phyloP scores from a whole-genome alignment of 2,329 filamentous ascomycete genomes.

The Exophiala dermatitidis region DNA sequence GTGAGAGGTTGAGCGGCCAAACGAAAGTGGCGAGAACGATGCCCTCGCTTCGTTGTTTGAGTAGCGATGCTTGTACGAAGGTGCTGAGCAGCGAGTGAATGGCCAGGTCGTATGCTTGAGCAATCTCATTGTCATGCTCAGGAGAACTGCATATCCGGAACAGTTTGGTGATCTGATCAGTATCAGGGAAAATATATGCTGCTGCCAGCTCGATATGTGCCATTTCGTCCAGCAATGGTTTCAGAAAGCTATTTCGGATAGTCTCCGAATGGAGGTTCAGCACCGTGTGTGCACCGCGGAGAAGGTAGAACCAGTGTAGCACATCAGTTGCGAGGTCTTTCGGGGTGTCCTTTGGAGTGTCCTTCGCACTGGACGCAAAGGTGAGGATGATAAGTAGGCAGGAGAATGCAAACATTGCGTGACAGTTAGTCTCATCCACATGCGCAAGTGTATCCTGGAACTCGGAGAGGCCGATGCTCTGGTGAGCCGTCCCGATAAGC shows the following conservation, averaged over 20 bases:
- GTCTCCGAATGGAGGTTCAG: constrained; percentile 29
- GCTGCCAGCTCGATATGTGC: constrained; percentile 28
- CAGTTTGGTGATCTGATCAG: constrained; percentile 28
- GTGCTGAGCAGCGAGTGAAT: constrained; percentile 30
- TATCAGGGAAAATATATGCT: constrained; percentile 26
- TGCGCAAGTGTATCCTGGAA: constrained; percentile 33
- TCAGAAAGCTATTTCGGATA: constrained; percentile 28
- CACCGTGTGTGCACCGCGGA: constrained; percentile 30
- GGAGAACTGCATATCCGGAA: constrained; percentile 27
- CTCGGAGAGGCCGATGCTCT: constrained; percentile 33
- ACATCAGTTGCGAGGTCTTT: constrained; percentile 28
- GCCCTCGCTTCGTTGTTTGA: constrained; percentile 25
- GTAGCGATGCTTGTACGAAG: constrained; percentile 29
- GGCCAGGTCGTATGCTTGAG: constrained; percentile 28
- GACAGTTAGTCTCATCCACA: constrained; percentile 37
- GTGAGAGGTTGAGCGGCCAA: constrained; percentile 35
- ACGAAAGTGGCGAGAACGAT: constrained; percentile 31
- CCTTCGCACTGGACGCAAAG: constrained; percentile 28
- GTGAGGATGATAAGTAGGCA: constrained; percentile 37
- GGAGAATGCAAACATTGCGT: constrained; percentile 38
- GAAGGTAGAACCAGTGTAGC: constrained; percentile 30
- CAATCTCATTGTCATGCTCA: constrained; percentile 26
- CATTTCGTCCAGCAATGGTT: constrained; percentile 29
- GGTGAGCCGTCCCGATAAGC: constrained; percentile 34
- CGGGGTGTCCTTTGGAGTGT: constrained; percentile 22